Evolutionary conservation across 176 grass and related monocot genomes (phyloP).

Genomic region (Carex pumila): DNA sequence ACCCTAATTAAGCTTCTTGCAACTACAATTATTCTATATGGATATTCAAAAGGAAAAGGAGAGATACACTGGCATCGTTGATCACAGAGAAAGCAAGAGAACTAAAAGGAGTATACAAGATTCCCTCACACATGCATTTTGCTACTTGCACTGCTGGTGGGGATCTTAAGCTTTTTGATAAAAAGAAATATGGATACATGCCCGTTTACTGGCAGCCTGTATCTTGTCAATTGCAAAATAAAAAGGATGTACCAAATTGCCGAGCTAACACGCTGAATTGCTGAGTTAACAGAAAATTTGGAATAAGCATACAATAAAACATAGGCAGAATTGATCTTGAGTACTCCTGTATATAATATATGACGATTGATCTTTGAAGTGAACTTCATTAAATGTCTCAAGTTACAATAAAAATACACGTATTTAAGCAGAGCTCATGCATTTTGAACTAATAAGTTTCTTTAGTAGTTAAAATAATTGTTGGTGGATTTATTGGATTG

Average conservation of each 20-base stretch:
- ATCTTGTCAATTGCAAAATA: background rate
- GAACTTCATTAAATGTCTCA: background rate
- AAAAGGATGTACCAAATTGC: background rate
- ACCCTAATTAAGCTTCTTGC: background rate
- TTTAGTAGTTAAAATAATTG: background rate
- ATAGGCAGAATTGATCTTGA: background rate
- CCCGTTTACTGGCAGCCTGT: background rate
- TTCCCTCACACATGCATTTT: conserved; percentile 11
- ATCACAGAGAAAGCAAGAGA: conserved; percentile 12
- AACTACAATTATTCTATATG: background rate
- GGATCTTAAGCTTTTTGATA: background rate
- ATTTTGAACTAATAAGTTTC: too few species aligned
- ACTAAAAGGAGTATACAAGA: background rate
- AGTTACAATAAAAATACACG: background rate
- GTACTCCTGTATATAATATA: background rate
- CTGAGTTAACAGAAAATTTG: background rate
- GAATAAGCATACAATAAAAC: background rate
- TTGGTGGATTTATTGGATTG: background rate
- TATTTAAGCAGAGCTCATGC: background rate
- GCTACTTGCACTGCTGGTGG: background rate
- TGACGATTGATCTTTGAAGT: background rate
- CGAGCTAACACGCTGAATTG: too few species aligned
- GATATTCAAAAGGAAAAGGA: background rate
- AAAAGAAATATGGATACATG: background rate
- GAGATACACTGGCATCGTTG: background rate